Conservation (phyloP, 2,329 filamentous ascomycete species). For the Hypoxylon sp. region DNA sequence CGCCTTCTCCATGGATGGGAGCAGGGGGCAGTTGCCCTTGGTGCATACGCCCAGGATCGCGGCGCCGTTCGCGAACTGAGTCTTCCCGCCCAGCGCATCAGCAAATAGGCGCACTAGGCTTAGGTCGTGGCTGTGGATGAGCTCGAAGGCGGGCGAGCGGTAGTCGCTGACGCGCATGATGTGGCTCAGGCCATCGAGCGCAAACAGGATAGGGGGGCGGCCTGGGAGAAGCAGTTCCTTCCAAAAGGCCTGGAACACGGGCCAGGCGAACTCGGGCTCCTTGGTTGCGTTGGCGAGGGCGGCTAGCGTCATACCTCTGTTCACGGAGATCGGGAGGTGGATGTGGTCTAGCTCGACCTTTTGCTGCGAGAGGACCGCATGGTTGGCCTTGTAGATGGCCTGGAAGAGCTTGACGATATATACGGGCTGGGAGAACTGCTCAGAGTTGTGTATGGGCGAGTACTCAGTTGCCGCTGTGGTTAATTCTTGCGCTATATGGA, state of each 20-base stretch:
- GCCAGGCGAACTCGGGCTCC: conserved; percentile 84
- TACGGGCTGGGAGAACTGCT: conserved; percentile 82
- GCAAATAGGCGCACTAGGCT: conserved; percentile 81
- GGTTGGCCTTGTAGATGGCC: conserved; percentile 81
- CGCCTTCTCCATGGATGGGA: conserved; percentile 77
- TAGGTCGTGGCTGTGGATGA: conserved; percentile 90
- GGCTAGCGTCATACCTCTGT: conserved; percentile 72
- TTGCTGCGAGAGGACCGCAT: conserved; percentile 70
- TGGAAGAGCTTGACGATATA: conserved; percentile 83
- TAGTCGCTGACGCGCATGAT: conserved; percentile 86
- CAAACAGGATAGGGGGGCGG: conserved; percentile 74
- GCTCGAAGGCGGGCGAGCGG: conserved; percentile 76
- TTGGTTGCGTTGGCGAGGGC: conserved; percentile 79
- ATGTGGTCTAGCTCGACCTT: conserved; percentile 66
- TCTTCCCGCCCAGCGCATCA: conserved; percentile 76
- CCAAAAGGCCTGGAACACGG: conserved; percentile 86
- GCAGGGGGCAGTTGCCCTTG: conserved; percentile 76
- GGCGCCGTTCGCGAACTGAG: conserved; percentile 78
- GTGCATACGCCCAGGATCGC: conserved; percentile 82
- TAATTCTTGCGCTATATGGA: conserved; percentile 76
- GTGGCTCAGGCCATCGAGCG: conserved; percentile 84
- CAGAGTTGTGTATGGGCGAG: conserved; percentile 73
- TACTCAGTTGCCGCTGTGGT: conserved; percentile 87
- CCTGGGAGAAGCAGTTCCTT: conserved; percentile 75
- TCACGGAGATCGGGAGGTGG: conserved; percentile 72